Evolutionary conservation across 2,329 filamentous ascomycete genomes (phyloP).

Genomic region (Nannizzia gypsea): DNA sequence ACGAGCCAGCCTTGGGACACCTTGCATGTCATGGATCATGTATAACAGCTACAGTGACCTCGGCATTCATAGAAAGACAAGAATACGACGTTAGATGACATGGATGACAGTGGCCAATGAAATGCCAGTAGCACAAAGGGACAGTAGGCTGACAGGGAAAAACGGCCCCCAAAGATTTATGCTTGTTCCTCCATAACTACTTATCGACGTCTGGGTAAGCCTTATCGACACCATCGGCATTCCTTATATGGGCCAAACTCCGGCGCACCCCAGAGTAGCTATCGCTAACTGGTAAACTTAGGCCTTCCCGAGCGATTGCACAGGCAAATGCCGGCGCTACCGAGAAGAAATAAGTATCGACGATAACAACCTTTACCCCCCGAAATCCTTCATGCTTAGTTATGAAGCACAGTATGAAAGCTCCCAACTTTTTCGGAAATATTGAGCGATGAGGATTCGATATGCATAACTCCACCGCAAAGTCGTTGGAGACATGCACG

Average conservation of each 20-base stretch:
- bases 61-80: too few relatives aligned
- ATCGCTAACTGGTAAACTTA: neutral
- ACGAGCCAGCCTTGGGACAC: too few relatives aligned
- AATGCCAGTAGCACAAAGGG: too few relatives aligned
- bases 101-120: too few relatives aligned
- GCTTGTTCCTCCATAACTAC: too few relatives aligned
- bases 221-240: neutral
- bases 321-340: neutral
- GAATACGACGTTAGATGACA: too few relatives aligned
- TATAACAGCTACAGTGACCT: too few relatives aligned
- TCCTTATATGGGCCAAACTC: neutral
- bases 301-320: neutral
- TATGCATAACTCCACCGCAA: neutral
- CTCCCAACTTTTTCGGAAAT: neutral
- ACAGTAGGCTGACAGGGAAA: too few relatives aligned
- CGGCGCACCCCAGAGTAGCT: neutral
- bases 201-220: too few relatives aligned
- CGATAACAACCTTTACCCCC: neutral
- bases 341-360: neutral
- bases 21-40: too few relatives aligned
- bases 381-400: neutral
- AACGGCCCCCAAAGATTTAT: too few relatives aligned
- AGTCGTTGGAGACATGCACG: neutral
- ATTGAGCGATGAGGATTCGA: neutral
- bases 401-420: neutral